Percentiles rank a stretch among this genome's conserved stretches.
phyloP scores from a whole-genome alignment of 2,329 filamentous ascomycete species.

The Phaeosphaeria sp. region DNA sequence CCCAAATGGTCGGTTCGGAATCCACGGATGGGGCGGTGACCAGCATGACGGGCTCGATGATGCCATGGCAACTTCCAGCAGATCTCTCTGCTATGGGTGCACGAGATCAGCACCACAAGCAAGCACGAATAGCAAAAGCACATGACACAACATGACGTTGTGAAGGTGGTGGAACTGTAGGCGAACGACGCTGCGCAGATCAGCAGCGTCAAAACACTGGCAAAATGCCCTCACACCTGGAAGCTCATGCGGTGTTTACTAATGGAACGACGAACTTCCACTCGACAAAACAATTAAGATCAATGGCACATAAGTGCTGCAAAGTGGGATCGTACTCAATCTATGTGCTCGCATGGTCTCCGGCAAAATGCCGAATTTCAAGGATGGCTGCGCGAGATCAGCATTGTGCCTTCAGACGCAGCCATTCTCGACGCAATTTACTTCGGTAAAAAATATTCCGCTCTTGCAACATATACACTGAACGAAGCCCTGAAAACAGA shows the following conservation, averaged over 20 bases:
- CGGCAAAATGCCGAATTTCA: background rate
- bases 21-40: slow-evolving; percentile 66
- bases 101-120: slow-evolving; percentile 60
- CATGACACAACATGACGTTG: background rate
- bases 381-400: background rate
- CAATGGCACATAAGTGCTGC: background rate
- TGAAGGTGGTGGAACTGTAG: background rate
- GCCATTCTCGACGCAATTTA: background rate
- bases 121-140: background rate
- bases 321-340: background rate
- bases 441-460: background rate
- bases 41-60: slow-evolving; percentile 51
- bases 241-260: background rate
- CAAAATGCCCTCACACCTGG: background rate
- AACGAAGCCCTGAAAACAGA: background rate
- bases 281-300: background rate
- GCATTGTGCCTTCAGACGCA: background rate
- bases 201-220: too few species aligned
- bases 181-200: too few species aligned
- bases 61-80: slow-evolving; percentile 22
- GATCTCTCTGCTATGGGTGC: slow-evolving; percentile 73
- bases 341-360: background rate
- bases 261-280: background rate
- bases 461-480: background rate
- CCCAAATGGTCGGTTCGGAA: slow-evolving; percentile 67